Conservation (phyloP, 106 monocot genomes). For the Platanthera zijinensis region DNA sequence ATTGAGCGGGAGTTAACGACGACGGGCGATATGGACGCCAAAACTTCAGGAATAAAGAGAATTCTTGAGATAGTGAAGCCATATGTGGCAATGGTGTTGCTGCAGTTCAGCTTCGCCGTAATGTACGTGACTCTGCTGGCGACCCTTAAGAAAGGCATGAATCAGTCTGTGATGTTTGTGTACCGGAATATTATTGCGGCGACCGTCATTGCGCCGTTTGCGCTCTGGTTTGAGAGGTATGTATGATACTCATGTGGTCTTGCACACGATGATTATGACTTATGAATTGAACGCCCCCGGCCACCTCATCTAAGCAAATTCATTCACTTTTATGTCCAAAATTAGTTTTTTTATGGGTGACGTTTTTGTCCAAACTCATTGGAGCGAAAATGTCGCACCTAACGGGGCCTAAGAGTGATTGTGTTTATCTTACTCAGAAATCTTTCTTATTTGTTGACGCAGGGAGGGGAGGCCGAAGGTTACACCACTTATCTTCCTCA, state of each 20-base stretch:
- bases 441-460: background rate
- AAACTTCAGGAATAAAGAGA: background rate
- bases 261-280: too few species aligned
- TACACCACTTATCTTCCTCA: constrained; percentile 45
- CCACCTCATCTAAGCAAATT: too few species aligned
- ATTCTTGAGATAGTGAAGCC: constrained; percentile 23
- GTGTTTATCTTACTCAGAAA: too few species aligned
- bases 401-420: too few species aligned
- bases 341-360: too few species aligned
- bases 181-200: constrained; percentile 44
- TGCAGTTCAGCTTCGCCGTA: constrained; percentile 44
- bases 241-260: background rate
- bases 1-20: background rate
- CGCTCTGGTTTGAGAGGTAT: constrained; percentile 50
- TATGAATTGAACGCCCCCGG: too few species aligned
- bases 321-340: too few species aligned
- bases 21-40: background rate
- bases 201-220: constrained; percentile 43
- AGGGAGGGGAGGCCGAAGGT: constrained; percentile 62
- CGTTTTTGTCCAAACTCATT: too few species aligned
- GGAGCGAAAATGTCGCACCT: too few species aligned
- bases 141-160: constrained; percentile 50
- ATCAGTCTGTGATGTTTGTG: constrained; percentile 52
- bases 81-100: constrained; percentile 36
- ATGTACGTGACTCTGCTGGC: constrained; percentile 40